These are phyloP conservation scores for Pholiota molesta DNA, from an alignment of 768 basidiomycete genomes.

Conservation along the genomic window DNA sequence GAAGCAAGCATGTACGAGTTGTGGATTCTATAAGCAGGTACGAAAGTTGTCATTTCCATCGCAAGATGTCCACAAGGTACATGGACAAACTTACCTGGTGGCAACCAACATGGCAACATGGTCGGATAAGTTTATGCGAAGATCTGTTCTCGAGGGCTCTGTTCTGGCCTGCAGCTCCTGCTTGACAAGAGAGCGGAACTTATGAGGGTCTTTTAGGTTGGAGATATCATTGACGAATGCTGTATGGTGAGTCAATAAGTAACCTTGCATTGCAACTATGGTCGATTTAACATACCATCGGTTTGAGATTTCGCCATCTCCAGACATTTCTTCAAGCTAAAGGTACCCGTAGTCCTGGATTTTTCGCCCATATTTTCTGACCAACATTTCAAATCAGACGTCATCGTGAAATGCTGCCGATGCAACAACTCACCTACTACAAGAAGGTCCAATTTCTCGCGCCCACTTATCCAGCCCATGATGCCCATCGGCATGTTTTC, in stretches of 20 bases:
- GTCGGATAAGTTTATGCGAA: slow-evolving; percentile 40
- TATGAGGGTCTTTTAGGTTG: slow-evolving; percentile 64
- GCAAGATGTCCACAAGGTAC: not conserved
- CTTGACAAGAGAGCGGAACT: slow-evolving; percentile 61
- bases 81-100: slow-evolving; percentile 53
- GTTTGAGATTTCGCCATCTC: slow-evolving; percentile 77
- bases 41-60: slow-evolving; percentile 1
- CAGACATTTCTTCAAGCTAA: slow-evolving; percentile 66
- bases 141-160: slow-evolving; percentile 34
- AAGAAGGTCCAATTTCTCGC: slow-evolving; percentile 80
- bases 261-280: not conserved
- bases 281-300: slow-evolving; percentile 50
- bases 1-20: slow-evolving; percentile 84
- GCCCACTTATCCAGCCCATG: slow-evolving; percentile 69
- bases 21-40: slow-evolving; percentile 59
- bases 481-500: slow-evolving; percentile 62
- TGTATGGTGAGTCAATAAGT: slow-evolving; percentile 26
- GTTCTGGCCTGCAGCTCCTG: slow-evolving; percentile 58
- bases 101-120: slow-evolving; percentile 60
- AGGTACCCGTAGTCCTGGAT: slow-evolving; percentile 56
- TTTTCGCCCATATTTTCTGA: slow-evolving; percentile 69
- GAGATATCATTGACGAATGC: slow-evolving; percentile 73
- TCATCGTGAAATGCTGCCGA: not conserved
- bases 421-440: slow-evolving; percentile 52
- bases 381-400: slow-evolving; percentile 1